Percentiles rank a stretch among this genome's conserved stretches.
phyloP scores from a whole-genome alignment of 2,329 filamentous ascomycete species.

The Magnaporthales sp. region DNA sequence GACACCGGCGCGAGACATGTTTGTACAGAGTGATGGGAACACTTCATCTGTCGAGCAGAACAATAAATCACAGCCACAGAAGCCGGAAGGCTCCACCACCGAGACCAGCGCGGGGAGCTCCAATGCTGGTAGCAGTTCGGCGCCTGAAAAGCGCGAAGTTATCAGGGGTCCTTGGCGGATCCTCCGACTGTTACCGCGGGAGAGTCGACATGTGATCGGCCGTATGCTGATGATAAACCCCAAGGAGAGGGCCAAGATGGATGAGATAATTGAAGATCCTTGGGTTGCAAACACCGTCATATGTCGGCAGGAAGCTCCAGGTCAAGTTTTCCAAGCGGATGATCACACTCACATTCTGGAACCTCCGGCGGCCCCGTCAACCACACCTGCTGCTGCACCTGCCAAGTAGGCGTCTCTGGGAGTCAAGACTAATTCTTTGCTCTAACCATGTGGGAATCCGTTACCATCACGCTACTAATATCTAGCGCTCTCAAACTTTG shows the following conservation, averaged over 20 bases:
- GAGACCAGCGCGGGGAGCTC: background rate
- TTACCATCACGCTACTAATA: background rate
- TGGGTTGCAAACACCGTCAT: slow-evolving; percentile 85
- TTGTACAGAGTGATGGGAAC: slow-evolving; percentile 9
- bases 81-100: background rate
- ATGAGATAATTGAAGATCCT: slow-evolving; percentile 77
- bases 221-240: slow-evolving; percentile 89
- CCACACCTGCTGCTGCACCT: slow-evolving; percentile 20
- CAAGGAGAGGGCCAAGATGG: slow-evolving; percentile 71
- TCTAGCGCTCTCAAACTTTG: background rate
- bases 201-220: slow-evolving; percentile 82
- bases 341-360: slow-evolving; percentile 83
- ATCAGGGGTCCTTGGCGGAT: slow-evolving; percentile 92
- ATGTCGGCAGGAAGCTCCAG: slow-evolving; percentile 67
- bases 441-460: slow-evolving; percentile 10
- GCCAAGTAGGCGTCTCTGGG: slow-evolving; percentile 9
- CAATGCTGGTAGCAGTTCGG: slow-evolving; percentile 8
- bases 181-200: slow-evolving; percentile 75
- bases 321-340: slow-evolving; percentile 60
- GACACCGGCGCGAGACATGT: slow-evolving; percentile 13
- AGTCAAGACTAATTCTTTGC: background rate
- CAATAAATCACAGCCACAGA: slow-evolving; percentile 11
- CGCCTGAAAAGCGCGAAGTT: slow-evolving; percentile 57
- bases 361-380: slow-evolving; percentile 39
- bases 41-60: slow-evolving; percentile 7